Base-by-base conservation (phyloP, 169 alveolate genomes). In the Cryptosporidium meleagridis region DNA sequence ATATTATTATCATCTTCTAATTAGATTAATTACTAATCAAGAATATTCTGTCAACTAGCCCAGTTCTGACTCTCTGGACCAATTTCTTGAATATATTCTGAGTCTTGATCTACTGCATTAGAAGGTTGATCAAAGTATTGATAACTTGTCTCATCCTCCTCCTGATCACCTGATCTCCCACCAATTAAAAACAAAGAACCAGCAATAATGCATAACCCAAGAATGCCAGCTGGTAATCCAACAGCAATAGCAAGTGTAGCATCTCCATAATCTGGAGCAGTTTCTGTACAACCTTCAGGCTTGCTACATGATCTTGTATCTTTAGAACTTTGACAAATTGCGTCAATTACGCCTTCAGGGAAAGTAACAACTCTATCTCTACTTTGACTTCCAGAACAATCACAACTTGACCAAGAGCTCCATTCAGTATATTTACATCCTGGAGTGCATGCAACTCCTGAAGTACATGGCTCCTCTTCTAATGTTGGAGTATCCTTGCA, bases 41-140 rank as follows among this genome's bases (percentile, higher is more conserved):
- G 3, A 48, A 14, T 14, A 26, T n/a, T 21, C 37, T 23, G 67
- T 3, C 62, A 80, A 26, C 31, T 80, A 21, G 89, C 89, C 89
- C 89, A 80, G 67, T 59, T 65, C 37, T 53, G 65, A 48, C 69
- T 80, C 16, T 80, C 89, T 5, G 89, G 89, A 8, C 89, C 89
- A 62, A 80, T 59, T 23, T 80, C 89, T n/a, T 80, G 72, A 1
- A 80, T 48, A 44, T 62, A 80, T 62, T 80, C 89, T 3, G 51
- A 23, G 23, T 59, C 73, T 21, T 35, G 61, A n/a, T 80, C 75
- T 16, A 41, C 18, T 2, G 21, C 8, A 21, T 1, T 41, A 14
- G 89, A 44, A 29, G 69, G 18, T n/a, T 80, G 80, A 9, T 80
- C 89, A 37, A 80, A 29, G 44, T 80, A 80, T 18, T 80, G 69